These are phyloP conservation scores for Tinospora cordifolia DNA, from an alignment of 164 flowering plant species.

Conservation along the genomic window DNA sequence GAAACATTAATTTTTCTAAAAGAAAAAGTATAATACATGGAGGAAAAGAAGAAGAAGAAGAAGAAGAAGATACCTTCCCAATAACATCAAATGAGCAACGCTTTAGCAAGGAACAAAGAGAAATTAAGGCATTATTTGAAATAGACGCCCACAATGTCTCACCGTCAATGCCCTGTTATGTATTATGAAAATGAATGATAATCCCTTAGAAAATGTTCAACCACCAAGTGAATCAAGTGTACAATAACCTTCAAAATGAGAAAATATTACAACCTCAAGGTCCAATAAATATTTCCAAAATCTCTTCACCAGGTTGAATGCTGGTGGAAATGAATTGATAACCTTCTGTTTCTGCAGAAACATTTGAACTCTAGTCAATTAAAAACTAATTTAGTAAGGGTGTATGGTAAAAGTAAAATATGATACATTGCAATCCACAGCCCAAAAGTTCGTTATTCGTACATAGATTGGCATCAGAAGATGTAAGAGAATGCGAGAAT, in stretches of 20 bases:
- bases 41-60: background rate
- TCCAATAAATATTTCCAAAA: constrained; percentile 85
- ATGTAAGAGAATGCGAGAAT: background rate
- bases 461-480: background rate
- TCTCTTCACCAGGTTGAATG: constrained; percentile 68
- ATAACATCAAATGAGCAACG: constrained; percentile 55
- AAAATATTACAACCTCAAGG: constrained; percentile 45
- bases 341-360: constrained; percentile 73
- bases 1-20: background rate
- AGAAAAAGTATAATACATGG: background rate
- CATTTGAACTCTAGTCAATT: background rate
- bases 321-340: constrained; percentile 61
- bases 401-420: background rate
- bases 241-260: constrained; percentile 5
- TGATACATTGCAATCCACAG: too few species aligned
- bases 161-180: constrained; percentile 49
- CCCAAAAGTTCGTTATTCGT: background rate
- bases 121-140: constrained; percentile 46
- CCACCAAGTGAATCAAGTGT: background rate
- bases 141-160: constrained; percentile 72
- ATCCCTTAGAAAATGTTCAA: background rate
- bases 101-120: constrained; percentile 53
- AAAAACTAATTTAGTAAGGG: background rate
- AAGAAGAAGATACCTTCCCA: constrained; percentile 58
- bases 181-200: constrained; percentile 9